phyloP scores from a whole-genome alignment of 2,329 filamentous ascomycete species.

The Clonostachys rosea region DNA sequence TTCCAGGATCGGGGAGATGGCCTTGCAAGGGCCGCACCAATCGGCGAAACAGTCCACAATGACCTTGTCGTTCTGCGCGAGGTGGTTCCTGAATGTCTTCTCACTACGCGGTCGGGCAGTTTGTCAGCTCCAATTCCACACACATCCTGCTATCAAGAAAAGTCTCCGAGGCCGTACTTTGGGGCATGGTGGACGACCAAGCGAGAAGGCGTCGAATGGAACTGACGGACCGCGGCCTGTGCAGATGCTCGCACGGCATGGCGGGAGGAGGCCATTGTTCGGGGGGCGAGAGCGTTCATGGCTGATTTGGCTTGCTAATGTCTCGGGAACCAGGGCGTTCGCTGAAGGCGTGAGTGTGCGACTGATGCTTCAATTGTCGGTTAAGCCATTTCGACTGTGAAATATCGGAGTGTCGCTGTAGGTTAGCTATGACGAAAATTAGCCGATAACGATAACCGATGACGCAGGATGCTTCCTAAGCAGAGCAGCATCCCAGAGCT shows the following conservation, averaged over 20 bases:
- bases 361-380: no score
- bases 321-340: no score
- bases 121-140: neutral
- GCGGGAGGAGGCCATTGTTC: constrained; percentile 1
- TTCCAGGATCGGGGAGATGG: constrained; percentile 69
- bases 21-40: constrained; percentile 96
- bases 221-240: constrained; percentile 6
- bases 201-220: constrained; percentile 30
- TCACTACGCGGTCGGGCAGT: constrained; percentile 33
- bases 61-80: constrained; percentile 51
- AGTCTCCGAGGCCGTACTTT: constrained; percentile 18
- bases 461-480: no score
- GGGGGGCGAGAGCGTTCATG: no score
- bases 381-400: no score
- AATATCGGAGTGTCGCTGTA: no score
- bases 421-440: no score
- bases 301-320: no score
- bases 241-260: neutral
- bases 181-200: constrained; percentile 39
- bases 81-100: constrained; percentile 50
- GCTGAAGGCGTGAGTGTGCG: no score
- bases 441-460: no score
- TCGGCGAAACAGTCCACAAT: constrained; percentile 83
- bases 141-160: neutral
- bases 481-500: no score